These are phyloP conservation scores for Colletotrichum sp. DNA, from an alignment of 2,329 filamentous ascomycete species.

Conservation along the genomic window DNA sequence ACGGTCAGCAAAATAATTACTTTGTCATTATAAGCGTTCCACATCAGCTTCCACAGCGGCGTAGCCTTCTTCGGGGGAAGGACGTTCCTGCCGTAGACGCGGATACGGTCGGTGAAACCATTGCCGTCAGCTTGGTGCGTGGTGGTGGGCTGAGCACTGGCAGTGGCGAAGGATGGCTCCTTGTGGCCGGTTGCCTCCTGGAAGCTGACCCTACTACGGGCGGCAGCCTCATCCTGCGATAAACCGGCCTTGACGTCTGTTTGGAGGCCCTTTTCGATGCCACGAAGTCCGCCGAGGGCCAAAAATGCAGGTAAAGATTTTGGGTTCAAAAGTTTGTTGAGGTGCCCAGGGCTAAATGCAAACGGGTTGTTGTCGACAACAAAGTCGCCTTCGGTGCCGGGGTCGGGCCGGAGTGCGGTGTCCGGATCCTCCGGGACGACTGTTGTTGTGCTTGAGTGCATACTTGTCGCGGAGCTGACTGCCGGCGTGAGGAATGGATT, in stretches of 20 bases:
- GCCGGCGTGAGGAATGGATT: slow-evolving; percentile 31
- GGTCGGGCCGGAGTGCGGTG: slow-evolving; percentile 69
- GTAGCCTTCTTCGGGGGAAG: slow-evolving; percentile 69
- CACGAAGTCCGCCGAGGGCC: slow-evolving; percentile 71
- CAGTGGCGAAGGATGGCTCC: not conserved
- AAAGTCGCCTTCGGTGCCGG: slow-evolving; percentile 74
- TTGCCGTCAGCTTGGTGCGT: slow-evolving; percentile 6
- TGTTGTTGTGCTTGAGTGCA: slow-evolving; percentile 17
- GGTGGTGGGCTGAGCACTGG: not conserved
- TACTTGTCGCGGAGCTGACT: slow-evolving; percentile 20
- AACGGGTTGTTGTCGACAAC: slow-evolving; percentile 77
- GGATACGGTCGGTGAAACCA: slow-evolving; percentile 54
- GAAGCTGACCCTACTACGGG: slow-evolving; percentile 72
- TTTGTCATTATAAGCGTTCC: slow-evolving; percentile 73
- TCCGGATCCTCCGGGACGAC: slow-evolving; percentile 34
- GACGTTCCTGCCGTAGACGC: slow-evolving; percentile 64
- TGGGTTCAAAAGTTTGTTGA: slow-evolving; percentile 77
- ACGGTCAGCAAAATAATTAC: slow-evolving; percentile 71
- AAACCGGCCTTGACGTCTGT: slow-evolving; percentile 68
- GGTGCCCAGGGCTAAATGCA: slow-evolving; percentile 74
- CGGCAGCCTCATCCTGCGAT: slow-evolving; percentile 67
- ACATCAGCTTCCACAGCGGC: slow-evolving; percentile 65
- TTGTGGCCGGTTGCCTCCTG: slow-evolving; percentile 61
- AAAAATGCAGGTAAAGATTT: slow-evolving; percentile 75
- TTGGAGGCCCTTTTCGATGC: slow-evolving; percentile 73